Conservation (phyloP, 2,329 filamentous ascomycete species). For the Graphilbum sp. region DNA sequence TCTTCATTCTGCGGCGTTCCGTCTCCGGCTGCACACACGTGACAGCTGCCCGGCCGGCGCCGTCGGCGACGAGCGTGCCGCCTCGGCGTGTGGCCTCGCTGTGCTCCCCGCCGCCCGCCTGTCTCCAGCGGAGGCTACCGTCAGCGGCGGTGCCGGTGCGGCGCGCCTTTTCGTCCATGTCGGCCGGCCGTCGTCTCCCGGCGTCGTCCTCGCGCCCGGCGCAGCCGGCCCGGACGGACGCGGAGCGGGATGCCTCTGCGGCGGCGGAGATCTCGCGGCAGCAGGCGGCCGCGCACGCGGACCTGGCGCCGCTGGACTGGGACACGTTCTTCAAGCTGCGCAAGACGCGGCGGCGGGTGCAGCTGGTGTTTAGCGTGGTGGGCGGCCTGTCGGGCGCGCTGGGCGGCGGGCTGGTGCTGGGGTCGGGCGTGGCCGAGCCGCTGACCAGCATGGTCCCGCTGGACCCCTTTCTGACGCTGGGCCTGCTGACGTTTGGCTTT, state of each 20-base stretch:
- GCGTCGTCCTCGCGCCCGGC: background rate
- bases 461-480: slow-evolving; percentile 76
- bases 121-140: slow-evolving; percentile 2
- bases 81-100: too few relatives aligned
- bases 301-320: slow-evolving; percentile 50
- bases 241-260: slow-evolving; percentile 9
- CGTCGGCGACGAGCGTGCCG: too few relatives aligned
- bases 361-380: slow-evolving; percentile 58
- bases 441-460: slow-evolving; percentile 58
- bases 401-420: slow-evolving; percentile 48
- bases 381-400: slow-evolving; percentile 46
- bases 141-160: background rate
- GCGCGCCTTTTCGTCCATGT: too few relatives aligned
- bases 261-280: slow-evolving; percentile 3
- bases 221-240: slow-evolving; percentile 1
- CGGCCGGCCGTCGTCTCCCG: background rate
- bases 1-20: too few relatives aligned
- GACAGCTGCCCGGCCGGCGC: too few relatives aligned
- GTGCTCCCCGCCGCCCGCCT: background rate
- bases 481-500: slow-evolving; percentile 60
- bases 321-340: slow-evolving; percentile 86
- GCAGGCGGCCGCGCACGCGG: slow-evolving; percentile 11
- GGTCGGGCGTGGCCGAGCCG: slow-evolving; percentile 55
- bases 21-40: too few relatives aligned
- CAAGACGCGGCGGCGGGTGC: slow-evolving; percentile 68